phyloP scores from a whole-genome alignment of 176 grass and related monocot species.

The Pontederia crassipes region DNA sequence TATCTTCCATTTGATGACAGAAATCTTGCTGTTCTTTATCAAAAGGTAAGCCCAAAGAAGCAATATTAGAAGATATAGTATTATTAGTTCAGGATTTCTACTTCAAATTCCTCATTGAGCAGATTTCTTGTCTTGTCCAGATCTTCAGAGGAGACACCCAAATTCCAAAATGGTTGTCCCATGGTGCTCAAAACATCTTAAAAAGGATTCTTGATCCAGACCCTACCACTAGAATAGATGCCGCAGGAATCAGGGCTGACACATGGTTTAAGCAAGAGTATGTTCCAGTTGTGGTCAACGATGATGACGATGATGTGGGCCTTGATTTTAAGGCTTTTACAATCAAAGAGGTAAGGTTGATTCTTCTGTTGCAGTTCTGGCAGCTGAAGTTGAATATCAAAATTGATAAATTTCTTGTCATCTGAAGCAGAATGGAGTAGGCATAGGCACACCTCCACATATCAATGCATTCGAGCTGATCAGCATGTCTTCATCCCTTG shows the following conservation, averaged over 20 bases:
- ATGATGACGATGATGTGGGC: background rate
- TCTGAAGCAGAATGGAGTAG: slow-evolving; percentile 34
- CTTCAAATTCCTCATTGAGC: background rate
- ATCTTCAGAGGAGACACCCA: slow-evolving; percentile 7
- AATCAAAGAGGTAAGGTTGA: slow-evolving; percentile 13
- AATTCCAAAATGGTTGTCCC: slow-evolving; percentile 19
- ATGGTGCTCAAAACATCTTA: slow-evolving; percentile 14
- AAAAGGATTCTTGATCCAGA: slow-evolving; percentile 18
- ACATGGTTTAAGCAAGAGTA: slow-evolving; percentile 25
- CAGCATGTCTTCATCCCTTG: slow-evolving; percentile 90
- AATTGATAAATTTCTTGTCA: background rate
- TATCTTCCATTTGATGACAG: slow-evolving; percentile 76
- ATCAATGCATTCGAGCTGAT: slow-evolving; percentile 97
- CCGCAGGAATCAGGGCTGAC: slow-evolving; percentile 17
- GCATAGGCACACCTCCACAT: slow-evolving; percentile 42
- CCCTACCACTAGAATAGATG: slow-evolving; percentile 11
- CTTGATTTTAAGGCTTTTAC: background rate
- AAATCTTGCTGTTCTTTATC: slow-evolving; percentile 76
- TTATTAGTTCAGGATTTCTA: background rate
- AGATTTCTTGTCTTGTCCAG: background rate
- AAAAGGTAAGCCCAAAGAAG: slow-evolving; percentile 40
- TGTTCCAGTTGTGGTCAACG: background rate
- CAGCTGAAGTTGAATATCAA: background rate
- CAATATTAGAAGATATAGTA: background rate
- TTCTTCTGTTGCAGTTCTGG: background rate